Evolutionary conservation across 1,284 basidiomycete species (phyloP).

Genomic region (Bondarzewia mesenterica): DNA sequence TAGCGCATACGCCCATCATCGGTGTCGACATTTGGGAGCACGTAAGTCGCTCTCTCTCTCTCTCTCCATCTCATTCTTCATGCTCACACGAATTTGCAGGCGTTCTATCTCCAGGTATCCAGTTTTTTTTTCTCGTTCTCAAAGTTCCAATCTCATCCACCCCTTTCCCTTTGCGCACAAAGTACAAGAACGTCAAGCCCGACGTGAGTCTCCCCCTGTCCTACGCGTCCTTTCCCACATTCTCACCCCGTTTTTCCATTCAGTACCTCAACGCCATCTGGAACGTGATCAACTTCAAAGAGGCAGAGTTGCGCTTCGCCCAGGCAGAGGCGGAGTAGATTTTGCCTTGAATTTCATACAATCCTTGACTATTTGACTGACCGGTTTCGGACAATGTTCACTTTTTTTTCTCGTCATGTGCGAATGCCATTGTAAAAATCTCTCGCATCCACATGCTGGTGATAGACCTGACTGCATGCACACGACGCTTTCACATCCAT

Average conservation of each 20-base stretch:
- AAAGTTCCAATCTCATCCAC: not conserved
- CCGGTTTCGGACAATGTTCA: no score
- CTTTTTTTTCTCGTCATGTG: no score
- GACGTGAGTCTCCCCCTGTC: conserved; percentile 52
- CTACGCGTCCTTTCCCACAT: not conserved
- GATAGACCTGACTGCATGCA: no score
- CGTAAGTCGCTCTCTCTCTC: conserved; percentile 32
- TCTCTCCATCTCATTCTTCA: conserved; percentile 6
- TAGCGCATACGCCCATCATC: conserved; percentile 83
- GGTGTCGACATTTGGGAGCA: conserved; percentile 98
- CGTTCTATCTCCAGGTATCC: conserved; percentile 62
- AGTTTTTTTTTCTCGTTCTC: not conserved
- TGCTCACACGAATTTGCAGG: conserved; percentile 28
- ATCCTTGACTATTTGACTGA: no score
- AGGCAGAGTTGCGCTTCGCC: conserved; percentile 71
- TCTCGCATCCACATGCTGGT: no score
- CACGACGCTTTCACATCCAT: no score
- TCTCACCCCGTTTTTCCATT: not conserved
- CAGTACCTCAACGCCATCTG: conserved; percentile 88
- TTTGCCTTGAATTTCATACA: not conserved
- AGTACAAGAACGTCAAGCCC: conserved; percentile 90
- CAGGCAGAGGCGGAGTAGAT: conserved; percentile 30
- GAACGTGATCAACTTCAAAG: conserved; percentile 90
- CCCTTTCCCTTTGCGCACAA: conserved; percentile 27
- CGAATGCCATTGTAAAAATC: no score